Conservation (phyloP, 2,329 filamentous ascomycete genomes). For the Fusarium miscanthi region DNA sequence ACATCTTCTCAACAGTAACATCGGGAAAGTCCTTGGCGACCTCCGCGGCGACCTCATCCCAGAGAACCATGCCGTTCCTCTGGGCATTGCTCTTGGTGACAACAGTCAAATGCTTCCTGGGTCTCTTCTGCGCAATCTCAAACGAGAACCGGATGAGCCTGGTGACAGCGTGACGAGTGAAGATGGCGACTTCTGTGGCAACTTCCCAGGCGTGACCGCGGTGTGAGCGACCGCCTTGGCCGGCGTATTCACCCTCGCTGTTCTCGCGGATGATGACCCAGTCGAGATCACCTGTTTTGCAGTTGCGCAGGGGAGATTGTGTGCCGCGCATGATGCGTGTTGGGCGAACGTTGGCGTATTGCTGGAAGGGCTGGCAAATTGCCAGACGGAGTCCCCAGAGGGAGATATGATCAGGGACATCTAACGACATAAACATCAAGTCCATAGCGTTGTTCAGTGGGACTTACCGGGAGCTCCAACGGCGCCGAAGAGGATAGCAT, state of each 20-base stretch:
- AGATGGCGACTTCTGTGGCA: constrained; percentile 71
- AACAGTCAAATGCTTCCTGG: constrained; percentile 68
- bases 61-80: constrained; percentile 74
- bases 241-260: constrained; percentile 74
- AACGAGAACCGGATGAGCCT: constrained; percentile 73
- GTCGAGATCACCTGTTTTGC: constrained; percentile 66
- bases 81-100: constrained; percentile 76
- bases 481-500: constrained; percentile 73
- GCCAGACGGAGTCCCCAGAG: constrained; percentile 73
- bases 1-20: constrained; percentile 72
- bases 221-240: constrained; percentile 72
- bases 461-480: constrained; percentile 65
- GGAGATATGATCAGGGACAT: constrained; percentile 73
- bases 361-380: constrained; percentile 72
- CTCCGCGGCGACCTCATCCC: constrained; percentile 70
- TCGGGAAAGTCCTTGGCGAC: constrained; percentile 69
- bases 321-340: constrained; percentile 71
- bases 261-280: constrained; percentile 76
- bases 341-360: constrained; percentile 74
- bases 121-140: constrained; percentile 66
- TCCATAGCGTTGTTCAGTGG: neutral
- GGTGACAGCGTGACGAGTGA: constrained; percentile 68
- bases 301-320: constrained; percentile 64
- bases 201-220: constrained; percentile 67
- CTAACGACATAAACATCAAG: constrained; percentile 38